These are phyloP conservation scores for Russula earlei DNA, from an alignment of 768 basidiomycete genomes.

Conservation along the genomic window DNA sequence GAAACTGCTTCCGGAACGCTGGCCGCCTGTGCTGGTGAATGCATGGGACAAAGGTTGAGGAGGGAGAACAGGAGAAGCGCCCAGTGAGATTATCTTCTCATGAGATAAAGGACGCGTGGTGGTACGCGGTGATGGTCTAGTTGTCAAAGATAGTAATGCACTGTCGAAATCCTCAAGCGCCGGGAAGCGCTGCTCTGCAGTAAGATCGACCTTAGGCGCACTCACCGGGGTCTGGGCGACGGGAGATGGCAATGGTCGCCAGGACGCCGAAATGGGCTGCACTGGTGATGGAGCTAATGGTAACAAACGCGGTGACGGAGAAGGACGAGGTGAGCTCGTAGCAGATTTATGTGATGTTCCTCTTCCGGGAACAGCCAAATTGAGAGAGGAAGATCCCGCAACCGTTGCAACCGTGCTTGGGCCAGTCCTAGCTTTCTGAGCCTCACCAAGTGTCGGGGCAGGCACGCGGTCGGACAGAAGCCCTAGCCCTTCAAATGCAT, in stretches of 20 bases:
- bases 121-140: slow-evolving; percentile 13
- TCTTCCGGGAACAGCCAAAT: slow-evolving; percentile 11
- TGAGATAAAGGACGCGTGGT: slow-evolving; percentile 8
- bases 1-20: slow-evolving; percentile 3
- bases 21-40: not conserved
- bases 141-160: slow-evolving; percentile 29
- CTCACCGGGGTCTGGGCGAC: not conserved
- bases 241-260: slow-evolving; percentile 16
- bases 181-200: slow-evolving; percentile 71
- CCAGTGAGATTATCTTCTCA: not conserved
- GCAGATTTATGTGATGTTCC: slow-evolving; percentile 2
- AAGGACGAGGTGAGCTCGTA: slow-evolving; percentile 13
- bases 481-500: slow-evolving; percentile 75
- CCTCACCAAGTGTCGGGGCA: slow-evolving; percentile 66
- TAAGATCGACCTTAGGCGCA: slow-evolving; percentile 33
- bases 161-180: slow-evolving; percentile 79
- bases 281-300: slow-evolving; percentile 13
- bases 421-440: slow-evolving; percentile 61
- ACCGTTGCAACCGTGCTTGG: slow-evolving; percentile 35
- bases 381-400: not conserved
- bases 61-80: not conserved
- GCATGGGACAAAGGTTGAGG: not conserved
- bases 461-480: slow-evolving; percentile 37
- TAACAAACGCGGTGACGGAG: slow-evolving; percentile 12
- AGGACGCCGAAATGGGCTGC: slow-evolving; percentile 10